Evolutionary conservation across 1,284 basidiomycete genomes (phyloP).

Genomic region (Fistulinella cinereoalba): DNA sequence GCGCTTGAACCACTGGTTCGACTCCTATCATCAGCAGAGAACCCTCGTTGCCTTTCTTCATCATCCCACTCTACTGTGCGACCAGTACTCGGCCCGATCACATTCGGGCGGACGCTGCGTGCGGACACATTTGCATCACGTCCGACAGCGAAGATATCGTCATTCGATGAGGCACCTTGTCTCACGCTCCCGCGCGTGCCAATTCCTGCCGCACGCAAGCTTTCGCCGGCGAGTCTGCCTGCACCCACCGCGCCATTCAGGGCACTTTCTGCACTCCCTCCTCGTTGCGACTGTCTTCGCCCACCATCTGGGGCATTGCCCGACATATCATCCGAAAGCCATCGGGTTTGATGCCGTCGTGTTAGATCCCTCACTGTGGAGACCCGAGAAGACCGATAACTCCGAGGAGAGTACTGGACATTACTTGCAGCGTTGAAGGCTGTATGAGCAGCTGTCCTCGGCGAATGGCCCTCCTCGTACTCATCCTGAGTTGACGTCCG

Average conservation of each 20-base stretch:
- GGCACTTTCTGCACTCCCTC: constrained; percentile 65
- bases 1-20: constrained; percentile 14
- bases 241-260: constrained; percentile 38
- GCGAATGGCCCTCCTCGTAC: constrained; percentile 16
- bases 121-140: constrained; percentile 12
- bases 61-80: constrained; percentile 29
- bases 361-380: constrained; percentile 47
- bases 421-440: constrained; percentile 14
- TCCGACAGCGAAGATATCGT: constrained; percentile 40
- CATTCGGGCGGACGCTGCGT: constrained; percentile 17
- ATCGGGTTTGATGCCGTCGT: constrained; percentile 49
- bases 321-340: constrained; percentile 45
- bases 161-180: constrained; percentile 24
- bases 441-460: constrained; percentile 22
- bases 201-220: constrained; percentile 70
- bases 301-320: constrained; percentile 29
- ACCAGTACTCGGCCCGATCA: constrained; percentile 5
- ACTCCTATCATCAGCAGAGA: constrained; percentile 16
- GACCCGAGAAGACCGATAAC: constrained; percentile 35
- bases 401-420: constrained; percentile 31
- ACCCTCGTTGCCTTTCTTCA: constrained; percentile 13
- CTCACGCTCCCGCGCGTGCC: constrained; percentile 32
- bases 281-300: constrained; percentile 49
- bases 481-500: constrained; percentile 15
- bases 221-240: constrained; percentile 62